Base-by-base conservation (phyloP, 2,329 filamentous ascomycete species). In the Exophiala aquamarina region DNA sequence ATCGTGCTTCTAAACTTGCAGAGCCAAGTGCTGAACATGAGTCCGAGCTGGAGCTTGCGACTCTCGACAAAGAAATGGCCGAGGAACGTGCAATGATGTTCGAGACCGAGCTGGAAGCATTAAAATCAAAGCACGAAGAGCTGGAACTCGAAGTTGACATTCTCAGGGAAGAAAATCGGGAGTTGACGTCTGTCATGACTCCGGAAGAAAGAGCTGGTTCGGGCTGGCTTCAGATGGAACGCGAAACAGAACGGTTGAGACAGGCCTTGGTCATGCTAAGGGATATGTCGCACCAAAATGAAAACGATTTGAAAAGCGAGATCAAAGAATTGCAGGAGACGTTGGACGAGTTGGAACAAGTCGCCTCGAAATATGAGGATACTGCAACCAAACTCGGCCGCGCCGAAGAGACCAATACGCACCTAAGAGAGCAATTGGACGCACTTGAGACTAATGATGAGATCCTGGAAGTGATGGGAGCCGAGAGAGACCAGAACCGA, bases 21-120 rank as follows among this genome's bases (percentile, higher is more conserved):
- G 47, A 52, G 4, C 74, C 86, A 44, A 86, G 93, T 63, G 86
- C 87, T 6, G 90, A 96, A 57, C 84, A 94, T 65, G 93, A 97
- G 21, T 80, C 84, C 3, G 81, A 87, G 5, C 71, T 96, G 61
- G 93, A 98, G 68, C 81, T 93, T 68, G 89, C 90, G 5, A 86
- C 88, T 0, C 73, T 98, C 19, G 93, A 98, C 64, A 83, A 89
- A 35, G 92, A 98, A 67, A 95, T 97, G 87, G 93, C 93, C 0
- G 91, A 98, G 66, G 92, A 96, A 68, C 89, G 84, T 34, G 86
- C 88, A 1, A 93, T 97, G 57, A 82, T 86, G 14, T 75, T 86
- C 41, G 93, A 90, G 64, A 78, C 81, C 1, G 91, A 98, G 62
- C 72, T 94, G 18, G 87, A 95, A 29, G 78, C 82, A 2, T 66